Evolutionary conservation across 2,329 filamentous ascomycete genomes (phyloP), one percentile per base, ranked within the genome.

Genomic region (Hypoxylon sp.): DNA sequence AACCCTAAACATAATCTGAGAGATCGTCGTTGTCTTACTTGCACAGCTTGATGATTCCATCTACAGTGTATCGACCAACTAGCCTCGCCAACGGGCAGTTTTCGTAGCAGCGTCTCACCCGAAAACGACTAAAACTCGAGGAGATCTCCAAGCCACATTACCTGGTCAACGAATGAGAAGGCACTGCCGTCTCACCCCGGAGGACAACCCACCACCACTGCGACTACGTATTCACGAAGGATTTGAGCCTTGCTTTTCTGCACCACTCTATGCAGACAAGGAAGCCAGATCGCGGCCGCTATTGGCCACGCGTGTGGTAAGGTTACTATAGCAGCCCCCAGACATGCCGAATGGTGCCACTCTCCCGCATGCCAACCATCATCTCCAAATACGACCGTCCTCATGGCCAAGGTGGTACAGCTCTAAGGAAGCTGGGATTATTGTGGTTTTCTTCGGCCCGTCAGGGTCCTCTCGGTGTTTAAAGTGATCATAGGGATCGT

Each of bases 341-440:
- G 49, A 50, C 65, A 59, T 70, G 55, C 66, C 61, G 65, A 66
- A 50, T 66, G 48, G 66, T 64, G 60, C 69, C 69, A 66, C 63
- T 65, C 44, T 63, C 46, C 44, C 55, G 60, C 66, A 69, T 69
- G 20, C 35, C 60, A 62, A 50, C 66, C 60, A 50, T 66, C 58
- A 61, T 60, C 63, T 69, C 60, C 66, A 64, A 64, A 71, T 71
- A 66, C 66, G 57, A 71, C 66, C 69, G 60, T 66, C 48, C 60
- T 55, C 42, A 61, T 37, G 50, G 53, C 40, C 33, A 50, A 53
- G 59, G 54, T 69, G 51, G 37, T 56, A 69, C 66, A 48, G 44
- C 35, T 63, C 20, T 44, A 44, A 51, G 35, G 8, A 31, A 46
- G 37, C 48, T 20, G 13, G 49, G 60, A 37, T 55, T 33, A 22